phyloP scores from a whole-genome alignment of 352 stramenopile species.

The Phytopythium litorale region DNA sequence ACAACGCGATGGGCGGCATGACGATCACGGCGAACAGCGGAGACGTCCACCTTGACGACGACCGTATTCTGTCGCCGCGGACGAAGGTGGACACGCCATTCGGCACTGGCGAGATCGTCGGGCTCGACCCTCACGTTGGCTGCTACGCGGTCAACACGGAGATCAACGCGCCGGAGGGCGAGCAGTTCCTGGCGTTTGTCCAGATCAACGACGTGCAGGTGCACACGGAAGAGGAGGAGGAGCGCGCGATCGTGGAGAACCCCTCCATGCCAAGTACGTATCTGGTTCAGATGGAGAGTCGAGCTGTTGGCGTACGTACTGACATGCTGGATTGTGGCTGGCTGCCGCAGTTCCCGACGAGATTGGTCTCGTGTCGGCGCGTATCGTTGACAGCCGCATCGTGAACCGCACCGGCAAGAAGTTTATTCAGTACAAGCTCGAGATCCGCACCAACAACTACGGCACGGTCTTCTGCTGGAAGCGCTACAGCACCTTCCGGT shows the following conservation, averaged over 20 bases:
- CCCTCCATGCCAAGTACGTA: conserved; percentile 72
- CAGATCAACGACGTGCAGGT: conserved; percentile 75
- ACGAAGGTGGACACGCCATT: conserved; percentile 86
- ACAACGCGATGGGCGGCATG: conserved; percentile 60
- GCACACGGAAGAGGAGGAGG: conserved; percentile 68
- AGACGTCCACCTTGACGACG: conserved; percentile 79
- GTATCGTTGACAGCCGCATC: conserved; percentile 82
- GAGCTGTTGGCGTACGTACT: conserved; percentile 11
- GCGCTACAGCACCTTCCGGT: conserved; percentile 87
- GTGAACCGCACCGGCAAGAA: conserved; percentile 83
- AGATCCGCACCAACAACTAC: conserved; percentile 86
- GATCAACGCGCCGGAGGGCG: conserved; percentile 62
- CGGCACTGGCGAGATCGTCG: conserved; percentile 75
- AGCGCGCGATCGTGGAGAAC: conserved; percentile 80
- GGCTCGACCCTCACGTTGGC: conserved; percentile 81
- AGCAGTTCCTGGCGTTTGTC: conserved; percentile 81
- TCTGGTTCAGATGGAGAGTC: conserved; percentile 6
- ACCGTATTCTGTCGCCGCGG: conserved; percentile 80
- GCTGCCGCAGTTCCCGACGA: conserved; percentile 67
- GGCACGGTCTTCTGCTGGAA: conserved; percentile 88
- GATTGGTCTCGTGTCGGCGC: conserved; percentile 73
- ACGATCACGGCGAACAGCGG: conserved; percentile 64
- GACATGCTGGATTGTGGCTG: neutral
- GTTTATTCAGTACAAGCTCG: conserved; percentile 89
- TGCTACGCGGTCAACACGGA: conserved; percentile 88